Base-by-base conservation (phyloP, 2,329 filamentous ascomycete species). In the Fusarium chuoi region DNA sequence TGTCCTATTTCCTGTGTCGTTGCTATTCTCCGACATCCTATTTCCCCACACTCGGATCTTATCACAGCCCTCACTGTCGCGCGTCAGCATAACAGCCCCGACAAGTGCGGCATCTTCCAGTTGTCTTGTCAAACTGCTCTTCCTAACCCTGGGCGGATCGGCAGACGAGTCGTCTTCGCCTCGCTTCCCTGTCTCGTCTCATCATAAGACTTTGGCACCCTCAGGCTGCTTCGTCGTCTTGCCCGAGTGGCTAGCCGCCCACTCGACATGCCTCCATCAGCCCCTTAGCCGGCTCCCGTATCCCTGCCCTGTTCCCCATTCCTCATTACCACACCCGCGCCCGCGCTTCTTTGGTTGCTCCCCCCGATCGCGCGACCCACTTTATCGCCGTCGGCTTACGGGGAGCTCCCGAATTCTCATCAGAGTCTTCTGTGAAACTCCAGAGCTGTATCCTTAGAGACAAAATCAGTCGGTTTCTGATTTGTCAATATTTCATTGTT, bases 351-450 rank as follows among this genome's bases (percentile, higher is more conserved):
- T 62, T 59, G 39, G 59, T 49, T 64, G 39, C 45, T 61, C 59
- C 45, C 66, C 68, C 75, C 74, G 70, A 62, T 68, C 57, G 61
- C 54, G 65, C 62, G 73, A 63, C 60, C 71, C 73, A 77, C 74
- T 71, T 66, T 73, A 68, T 71, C 74, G 72, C 70, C 74, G 74
- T 74, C 64, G 74, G 68, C 64, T 73, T 73, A 78, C 76, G 75
- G 76, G 64, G 65, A 48, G 39, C 55, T 65, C 65, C 75, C 75
- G 75, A 61, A 64, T 67, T 70, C 54, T 65, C 33, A 20, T 35
- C n/a, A 18, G 20, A 58, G 33, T 26, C 42, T 51, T 36, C 18
- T 59, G 46, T 54, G 48, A 70, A 62, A 57, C 63, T 26, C 35
- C 48, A 61, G 56, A 56, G n/a, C 13, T 33, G 28, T 17, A 26